Base-by-base conservation (phyloP, 331 rosid genomes). In the Erythrophleum ivorense region DNA sequence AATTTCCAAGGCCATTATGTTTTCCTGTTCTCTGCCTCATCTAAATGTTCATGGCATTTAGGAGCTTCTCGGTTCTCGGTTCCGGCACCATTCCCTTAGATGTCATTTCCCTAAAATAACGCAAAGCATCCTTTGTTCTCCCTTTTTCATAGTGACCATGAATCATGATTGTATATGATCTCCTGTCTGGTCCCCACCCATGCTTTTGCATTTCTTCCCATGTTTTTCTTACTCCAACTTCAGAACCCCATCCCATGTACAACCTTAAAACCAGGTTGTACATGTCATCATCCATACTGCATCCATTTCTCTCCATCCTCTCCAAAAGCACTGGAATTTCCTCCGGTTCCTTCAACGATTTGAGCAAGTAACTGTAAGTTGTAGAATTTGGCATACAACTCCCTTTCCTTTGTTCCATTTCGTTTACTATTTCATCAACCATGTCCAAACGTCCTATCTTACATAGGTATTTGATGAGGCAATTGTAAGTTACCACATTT, bases 141-240 rank as follows among this genome's bases (percentile, higher is more conserved):
- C 97, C 92, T 49, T 91, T 91, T n/a, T 84, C 87, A 78, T 52
- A 83, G 55, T 86, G 82, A 64, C 93, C 90, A 40, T 90, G 98
- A 82, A 92, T 85, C 94, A 94, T 88, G 62, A 94, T 79, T 2
- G 90, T 92, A 85, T 94, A 94, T 0, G 98, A 89, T 75, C 90
- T 68, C 49, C 43, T 64, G 63, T 92, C 98, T 0, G 87, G 94
- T 58, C 97, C 93, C 79, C 83, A 78, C 76, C 94, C 97, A 67
- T 75, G 82, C 74, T 85, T 80, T 58, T 84, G 89, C 98, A 94
- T 92, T 82, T 81, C 92, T 29, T 86, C 85, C 97, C 97, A 92
- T 6, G 87, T 85, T 59, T 57, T 52, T 54, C 87, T 84, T 13
- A 88, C 86, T 76, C 89, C 88, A 60, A 84, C 89, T 46, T 77